phyloP scores from a whole-genome alignment of 202 grass and related monocot species.

The Schoenoplectus tabernaemontani region DNA sequence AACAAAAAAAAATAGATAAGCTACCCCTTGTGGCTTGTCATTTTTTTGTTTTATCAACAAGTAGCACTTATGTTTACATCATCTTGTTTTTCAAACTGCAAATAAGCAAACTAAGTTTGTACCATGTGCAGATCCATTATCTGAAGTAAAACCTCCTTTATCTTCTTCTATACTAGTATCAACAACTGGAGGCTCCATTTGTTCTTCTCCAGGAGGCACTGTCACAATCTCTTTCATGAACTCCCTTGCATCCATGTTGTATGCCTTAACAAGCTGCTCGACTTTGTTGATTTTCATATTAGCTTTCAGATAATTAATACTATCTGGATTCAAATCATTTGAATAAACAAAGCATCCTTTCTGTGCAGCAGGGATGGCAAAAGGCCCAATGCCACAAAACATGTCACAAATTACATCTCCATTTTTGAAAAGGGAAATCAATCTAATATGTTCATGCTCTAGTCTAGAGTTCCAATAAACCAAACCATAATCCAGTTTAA shows the following conservation, averaged over 20 bases:
- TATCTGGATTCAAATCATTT: slow-evolving; percentile 94
- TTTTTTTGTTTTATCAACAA: not conserved
- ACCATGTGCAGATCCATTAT: slow-evolving; percentile 39
- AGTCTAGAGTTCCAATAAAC: slow-evolving; percentile 99
- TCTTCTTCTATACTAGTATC: slow-evolving; percentile 12
- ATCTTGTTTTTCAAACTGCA: not conserved
- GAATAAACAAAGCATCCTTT: slow-evolving; percentile 89
- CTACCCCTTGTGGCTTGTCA: not conserved
- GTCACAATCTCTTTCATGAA: slow-evolving; percentile 65
- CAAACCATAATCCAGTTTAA: slow-evolving; percentile 86
- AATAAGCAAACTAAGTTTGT: not conserved
- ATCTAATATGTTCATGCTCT: slow-evolving; percentile 85
- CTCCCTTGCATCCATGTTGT: slow-evolving; percentile 86
- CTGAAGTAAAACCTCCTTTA: slow-evolving; percentile 19
- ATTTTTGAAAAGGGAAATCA: slow-evolving; percentile 84
- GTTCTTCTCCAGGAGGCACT: slow-evolving; percentile 32
- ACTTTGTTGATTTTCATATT: slow-evolving; percentile 89
- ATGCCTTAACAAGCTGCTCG: slow-evolving; percentile 55
- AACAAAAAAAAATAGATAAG: not conserved
- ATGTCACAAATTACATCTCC: slow-evolving; percentile 93
- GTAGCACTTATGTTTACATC: not conserved
- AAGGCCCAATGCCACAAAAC: slow-evolving; percentile 96
- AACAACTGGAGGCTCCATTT: slow-evolving; percentile 24
- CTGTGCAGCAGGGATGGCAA: slow-evolving; percentile 72
- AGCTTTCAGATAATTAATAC: slow-evolving; percentile 55